A percentile compares a stretch with the other conserved stretches of the same genome.
Conservation (phyloP, 1,139 yeast genomes). For the Kluyveromyces sp. region DNA sequence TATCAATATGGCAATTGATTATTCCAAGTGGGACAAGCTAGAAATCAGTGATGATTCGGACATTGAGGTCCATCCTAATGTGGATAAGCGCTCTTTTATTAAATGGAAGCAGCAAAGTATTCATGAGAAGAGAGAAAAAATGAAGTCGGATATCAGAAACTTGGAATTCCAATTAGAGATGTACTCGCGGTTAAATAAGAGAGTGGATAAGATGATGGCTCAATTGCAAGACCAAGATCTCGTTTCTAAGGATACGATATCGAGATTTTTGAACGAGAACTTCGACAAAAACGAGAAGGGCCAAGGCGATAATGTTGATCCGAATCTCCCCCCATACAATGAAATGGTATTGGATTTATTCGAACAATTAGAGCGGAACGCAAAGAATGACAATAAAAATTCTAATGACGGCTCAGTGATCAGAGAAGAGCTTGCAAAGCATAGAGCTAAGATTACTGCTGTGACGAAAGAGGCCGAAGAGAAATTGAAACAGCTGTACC, state of each 20-base stretch:
- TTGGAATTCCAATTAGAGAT: conserved; percentile 67
- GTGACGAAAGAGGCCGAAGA: conserved; percentile 54
- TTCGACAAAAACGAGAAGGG: conserved; percentile 58
- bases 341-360: conserved; percentile 91
- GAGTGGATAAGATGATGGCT: conserved; percentile 58
- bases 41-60: conserved; percentile 96
- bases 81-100: conserved; percentile 86
- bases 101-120: conserved; percentile 97
- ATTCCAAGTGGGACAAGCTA: conserved; percentile 95
- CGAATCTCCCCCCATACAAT: conserved; percentile 70
- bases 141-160: conserved; percentile 69
- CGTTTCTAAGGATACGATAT: conserved; percentile 36
- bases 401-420: conserved; percentile 39
- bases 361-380: conserved; percentile 58
- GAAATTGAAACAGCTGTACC: conserved; percentile 56
- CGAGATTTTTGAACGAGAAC: conserved; percentile 39
- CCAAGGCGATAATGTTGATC: conserved; percentile 45
- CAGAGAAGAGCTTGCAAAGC: conserved; percentile 43
- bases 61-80: conserved; percentile 96
- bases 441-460: conserved; percentile 60
- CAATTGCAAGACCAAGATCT: conserved; percentile 36
- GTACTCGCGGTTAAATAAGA: conserved; percentile 65
- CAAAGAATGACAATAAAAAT: conserved; percentile 43
- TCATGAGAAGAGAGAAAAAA: conserved; percentile 81
- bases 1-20: conserved; percentile 65